Evolutionary conservation across 768 basidiomycete species (phyloP).

Genomic region (Russula griseocarnosa): DNA sequence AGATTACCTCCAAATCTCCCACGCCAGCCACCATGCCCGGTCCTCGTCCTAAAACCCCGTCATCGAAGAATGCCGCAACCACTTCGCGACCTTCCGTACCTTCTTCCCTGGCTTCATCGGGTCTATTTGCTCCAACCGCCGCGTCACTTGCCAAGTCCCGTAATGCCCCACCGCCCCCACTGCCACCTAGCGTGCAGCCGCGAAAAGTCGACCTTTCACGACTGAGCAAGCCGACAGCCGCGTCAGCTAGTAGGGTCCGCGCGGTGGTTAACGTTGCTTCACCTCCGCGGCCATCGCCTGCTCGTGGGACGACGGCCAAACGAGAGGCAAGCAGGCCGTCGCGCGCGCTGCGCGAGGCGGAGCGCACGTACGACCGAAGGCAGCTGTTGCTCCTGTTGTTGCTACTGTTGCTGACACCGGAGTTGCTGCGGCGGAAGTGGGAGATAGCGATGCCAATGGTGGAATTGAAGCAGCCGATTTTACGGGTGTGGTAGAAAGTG

Average conservation of each 20-base stretch:
- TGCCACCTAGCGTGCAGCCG: constrained; percentile 48
- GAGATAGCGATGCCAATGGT: constrained; percentile 4
- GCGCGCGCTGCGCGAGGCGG: constrained; percentile 31
- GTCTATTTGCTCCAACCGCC: constrained; percentile 78
- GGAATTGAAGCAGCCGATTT: background rate
- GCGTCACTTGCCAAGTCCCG: constrained; percentile 73
- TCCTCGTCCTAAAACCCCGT: constrained; percentile 34
- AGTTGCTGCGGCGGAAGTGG: constrained; percentile 8
- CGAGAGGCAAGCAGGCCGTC: constrained; percentile 14
- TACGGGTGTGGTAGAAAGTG: constrained; percentile 25
- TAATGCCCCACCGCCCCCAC: constrained; percentile 47
- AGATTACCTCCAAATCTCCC: constrained; percentile 28
- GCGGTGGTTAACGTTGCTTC: constrained; percentile 29
- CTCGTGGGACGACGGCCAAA: constrained; percentile 32
- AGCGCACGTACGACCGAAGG: constrained; percentile 30
- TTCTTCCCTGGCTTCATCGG: constrained; percentile 43
- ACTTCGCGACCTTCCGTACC: background rate
- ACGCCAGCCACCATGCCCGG: constrained; percentile 37
- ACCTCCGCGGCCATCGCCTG: constrained; percentile 30
- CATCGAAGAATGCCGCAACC: constrained; percentile 8
- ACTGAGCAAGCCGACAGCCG: constrained; percentile 78
- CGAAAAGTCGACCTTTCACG: constrained; percentile 53
- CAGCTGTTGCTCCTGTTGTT: constrained; percentile 11
- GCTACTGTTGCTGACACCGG: background rate
- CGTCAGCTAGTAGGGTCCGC: constrained; percentile 62